Base-by-base conservation (phyloP, 179 eudicot genomes). In the Spergularia azorica region DNA sequence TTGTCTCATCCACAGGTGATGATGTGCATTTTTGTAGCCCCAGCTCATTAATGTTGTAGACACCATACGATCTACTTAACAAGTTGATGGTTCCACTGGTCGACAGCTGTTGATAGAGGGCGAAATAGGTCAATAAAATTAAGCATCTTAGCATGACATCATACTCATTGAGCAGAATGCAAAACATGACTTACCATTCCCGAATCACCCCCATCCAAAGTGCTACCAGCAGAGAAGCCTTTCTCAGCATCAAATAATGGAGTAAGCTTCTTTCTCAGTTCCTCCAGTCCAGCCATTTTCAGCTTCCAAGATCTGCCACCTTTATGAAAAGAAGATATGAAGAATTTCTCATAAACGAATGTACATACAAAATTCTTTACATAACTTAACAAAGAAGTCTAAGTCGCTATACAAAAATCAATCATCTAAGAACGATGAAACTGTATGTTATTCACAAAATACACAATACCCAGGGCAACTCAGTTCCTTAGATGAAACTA, bases 221-320 rank as follows among this genome's bases (percentile, higher is more conserved):
- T 81, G 41, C 83, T 83, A 48, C 79, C 88, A 63, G 93, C 73
- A 63, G 92, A 81, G 78, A 95, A 90, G 54, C 97, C 98, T 77
- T 89, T 95, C 67, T 93, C 97, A 54, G 96, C 92, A 87, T 93
- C 98, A 75, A 95, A 95, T 58, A 95, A 80, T 2, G 98, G 98
- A 4, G 93, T 91, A 26, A 95, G 95, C 83, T 95, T 95, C 87
- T 89, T 93, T 78, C 86, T 95, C 82, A 95, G 78, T 62, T 90
- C 98, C 86, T 95, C 98, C 32, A 93, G 32, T 70, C 51, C 74
- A 54, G 95, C 93, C 97, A 94, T 94, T 38, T 12, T 15, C 13
- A 63, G 39, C 69, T 67, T 72, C 72, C 26, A 48, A 15, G 64
- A 63, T 63, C 41, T 17, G 26, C 16, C 17, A 63, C 51, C 67